These are phyloP conservation scores for Deakozyma indianensis DNA, from an alignment of 805 yeast species.

Conservation along the genomic window DNA sequence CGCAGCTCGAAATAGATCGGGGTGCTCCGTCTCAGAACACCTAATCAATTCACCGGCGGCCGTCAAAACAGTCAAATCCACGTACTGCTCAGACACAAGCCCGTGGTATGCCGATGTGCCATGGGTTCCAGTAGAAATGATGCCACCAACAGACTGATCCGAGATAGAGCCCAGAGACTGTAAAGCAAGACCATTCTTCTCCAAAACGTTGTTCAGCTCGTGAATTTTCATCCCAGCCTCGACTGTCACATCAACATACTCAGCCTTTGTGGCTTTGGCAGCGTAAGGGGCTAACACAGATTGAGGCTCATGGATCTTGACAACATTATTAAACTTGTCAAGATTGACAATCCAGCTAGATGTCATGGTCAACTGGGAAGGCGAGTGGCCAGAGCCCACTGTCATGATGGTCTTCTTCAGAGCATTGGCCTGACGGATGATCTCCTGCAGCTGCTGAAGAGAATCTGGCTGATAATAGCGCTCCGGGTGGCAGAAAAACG, in stretches of 20 bases:
- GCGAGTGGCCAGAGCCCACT: constrained; percentile 93
- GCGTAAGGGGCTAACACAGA: not conserved
- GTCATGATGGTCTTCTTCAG: constrained; percentile 55
- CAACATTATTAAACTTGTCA: constrained; percentile 54
- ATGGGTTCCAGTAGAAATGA: constrained; percentile 92
- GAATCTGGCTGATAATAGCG: constrained; percentile 64
- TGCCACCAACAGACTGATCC: constrained; percentile 91
- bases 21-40: constrained; percentile 51
- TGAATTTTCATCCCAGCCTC: constrained; percentile 81
- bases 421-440: constrained; percentile 53
- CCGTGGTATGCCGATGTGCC: constrained; percentile 94
- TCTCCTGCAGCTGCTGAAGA: constrained; percentile 49
- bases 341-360: constrained; percentile 77
- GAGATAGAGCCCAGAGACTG: constrained; percentile 90
- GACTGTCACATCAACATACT: constrained; percentile 81
- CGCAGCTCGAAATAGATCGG: constrained; percentile 65
- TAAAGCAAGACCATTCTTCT: constrained; percentile 53
- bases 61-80: constrained; percentile 57
- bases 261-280: constrained; percentile 33
- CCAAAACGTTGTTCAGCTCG: constrained; percentile 57
- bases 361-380: constrained; percentile 81
- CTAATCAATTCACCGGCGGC: constrained; percentile 59
- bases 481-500: constrained; percentile 64
- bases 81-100: constrained; percentile 74
- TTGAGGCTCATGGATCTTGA: constrained; percentile 20